Conservation (phyloP, 2,329 filamentous ascomycete genomes). For the Ceratocystiopsis sp. region DNA sequence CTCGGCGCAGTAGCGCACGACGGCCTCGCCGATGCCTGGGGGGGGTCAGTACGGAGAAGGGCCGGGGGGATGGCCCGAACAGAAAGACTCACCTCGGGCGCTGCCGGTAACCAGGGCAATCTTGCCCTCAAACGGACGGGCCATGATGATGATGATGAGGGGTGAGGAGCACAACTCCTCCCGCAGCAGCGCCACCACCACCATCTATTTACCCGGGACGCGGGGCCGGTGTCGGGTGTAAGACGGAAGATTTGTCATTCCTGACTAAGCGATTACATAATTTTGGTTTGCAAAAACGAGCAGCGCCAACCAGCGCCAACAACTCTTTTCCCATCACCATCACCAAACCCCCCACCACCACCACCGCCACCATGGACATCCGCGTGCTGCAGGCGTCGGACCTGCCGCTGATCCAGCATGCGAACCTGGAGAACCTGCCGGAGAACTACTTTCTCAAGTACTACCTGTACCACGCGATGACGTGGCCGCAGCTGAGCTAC, state of each 20-base stretch:
- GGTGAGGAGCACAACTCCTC: too few relatives aligned
- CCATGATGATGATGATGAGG: too few relatives aligned
- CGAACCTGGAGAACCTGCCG: slow-evolving; percentile 95
- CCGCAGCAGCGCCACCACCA: too few relatives aligned
- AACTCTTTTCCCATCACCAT: too few relatives aligned
- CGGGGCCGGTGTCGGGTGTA: too few relatives aligned
- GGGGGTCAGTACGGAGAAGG: neutral
- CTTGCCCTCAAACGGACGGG: slow-evolving; percentile 47
- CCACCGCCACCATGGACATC: slow-evolving; percentile 83
- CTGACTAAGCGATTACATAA: too few relatives aligned
- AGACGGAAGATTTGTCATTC: too few relatives aligned
- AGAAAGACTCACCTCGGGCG: slow-evolving; percentile 43
- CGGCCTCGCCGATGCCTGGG: slow-evolving; percentile 51
- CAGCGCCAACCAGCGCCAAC: too few relatives aligned
- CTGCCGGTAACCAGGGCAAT: slow-evolving; percentile 65
- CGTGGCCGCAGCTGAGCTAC: slow-evolving; percentile 93
- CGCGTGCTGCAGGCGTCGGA: slow-evolving; percentile 68
- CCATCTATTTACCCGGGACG: too few relatives aligned
- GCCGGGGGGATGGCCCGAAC: too few relatives aligned
- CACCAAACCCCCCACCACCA: too few relatives aligned
- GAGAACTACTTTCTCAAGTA: slow-evolving; percentile 99
- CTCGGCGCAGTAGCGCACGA: slow-evolving; percentile 50
- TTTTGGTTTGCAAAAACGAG: too few relatives aligned
- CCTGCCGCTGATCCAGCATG: slow-evolving; percentile 86
- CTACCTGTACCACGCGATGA: slow-evolving; percentile 97